Base-by-base conservation (phyloP, 164 flowering plant genomes). In the Nymphaea colorata region DNA sequence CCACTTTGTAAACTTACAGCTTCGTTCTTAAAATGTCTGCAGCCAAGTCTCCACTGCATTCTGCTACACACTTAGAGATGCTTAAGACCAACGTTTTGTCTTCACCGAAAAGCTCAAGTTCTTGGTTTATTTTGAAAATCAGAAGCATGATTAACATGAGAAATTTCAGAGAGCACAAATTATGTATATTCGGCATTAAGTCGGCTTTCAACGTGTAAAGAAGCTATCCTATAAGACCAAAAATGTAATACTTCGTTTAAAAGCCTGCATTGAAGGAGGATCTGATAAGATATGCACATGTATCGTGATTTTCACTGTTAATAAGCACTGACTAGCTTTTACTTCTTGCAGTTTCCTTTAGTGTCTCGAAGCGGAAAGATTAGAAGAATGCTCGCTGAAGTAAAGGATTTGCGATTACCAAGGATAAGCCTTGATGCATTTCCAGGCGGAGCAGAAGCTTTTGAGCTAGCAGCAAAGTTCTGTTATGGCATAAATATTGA, bases 391-490 rank as follows among this genome's bases (percentile, higher is more conserved):
- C 41, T 94, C 70, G 16, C 79, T 67, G 98, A 94, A 64, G 81
- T 85, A 15, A 91, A 82, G 68, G 97, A 94, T 67, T 71, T 89
- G 41, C 89, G 88, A 71, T 57, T 78, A 17, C 75, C 89, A 5
- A 68, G 85, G 57, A 76, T 94, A 51, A 79, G 36, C 69, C 84
- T 94, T 5, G 70, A 82, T 0, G 68, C 71, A 14, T 66, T 87
- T 8, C 98, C 98, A 0, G 98, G 98, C 25, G 97, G 98, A 60
- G n/a, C 97, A 6, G 92, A 87, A 72, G 91, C 93, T 67, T 94
- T 94, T 61, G 97, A 94, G 79, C 76, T 81, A 17, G 95, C 91
- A 62, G 95, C 95, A 44, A 94, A 91, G 78, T 91, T 88, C 82
- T 91, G 97, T 60, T 94, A 91, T 62, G 96, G 98, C 7, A 72